Conservation (phyloP, 148 eudicot species). For the Rhododendron molle region DNA sequence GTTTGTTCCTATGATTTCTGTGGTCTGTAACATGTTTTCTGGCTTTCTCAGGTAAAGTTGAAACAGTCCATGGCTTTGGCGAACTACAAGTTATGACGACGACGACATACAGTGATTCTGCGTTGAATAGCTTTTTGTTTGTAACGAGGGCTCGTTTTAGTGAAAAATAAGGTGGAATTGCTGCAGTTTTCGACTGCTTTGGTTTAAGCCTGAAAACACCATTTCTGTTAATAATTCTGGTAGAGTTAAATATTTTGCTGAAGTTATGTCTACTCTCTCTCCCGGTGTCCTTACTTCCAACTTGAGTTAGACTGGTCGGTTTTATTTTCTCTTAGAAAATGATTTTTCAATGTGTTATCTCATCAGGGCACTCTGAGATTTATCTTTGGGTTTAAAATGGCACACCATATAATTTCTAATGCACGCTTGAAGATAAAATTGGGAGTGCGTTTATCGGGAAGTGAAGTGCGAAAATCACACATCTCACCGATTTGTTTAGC, state of each 20-base stretch:
- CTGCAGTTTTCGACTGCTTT: not conserved
- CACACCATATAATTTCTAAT: not conserved
- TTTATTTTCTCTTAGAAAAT: not conserved
- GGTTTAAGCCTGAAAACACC: not conserved
- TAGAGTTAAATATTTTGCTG: not conserved
- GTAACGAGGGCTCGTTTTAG: not conserved
- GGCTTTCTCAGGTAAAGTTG: not conserved
- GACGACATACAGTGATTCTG: not conserved
- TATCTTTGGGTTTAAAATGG: not conserved
- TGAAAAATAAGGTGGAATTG: not conserved
- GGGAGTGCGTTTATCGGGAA: not conserved
- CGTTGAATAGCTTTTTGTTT: not conserved
- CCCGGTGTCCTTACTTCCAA: not conserved
- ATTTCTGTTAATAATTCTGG: not conserved
- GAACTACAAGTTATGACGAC: not conserved
- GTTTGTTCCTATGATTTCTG: not conserved
- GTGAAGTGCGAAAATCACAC: not conserved
- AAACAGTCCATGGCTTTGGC: slow-evolving; percentile 1
- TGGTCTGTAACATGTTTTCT: not conserved
- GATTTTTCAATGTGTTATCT: not conserved
- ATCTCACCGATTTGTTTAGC: not conserved
- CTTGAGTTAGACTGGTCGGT: not conserved
- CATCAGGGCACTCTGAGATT: not conserved
- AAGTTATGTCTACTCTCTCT: not conserved
- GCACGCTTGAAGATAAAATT: not conserved